Base-by-base conservation (phyloP, 2,329 filamentous ascomycete species). In the Xylaria hypoxylon region DNA sequence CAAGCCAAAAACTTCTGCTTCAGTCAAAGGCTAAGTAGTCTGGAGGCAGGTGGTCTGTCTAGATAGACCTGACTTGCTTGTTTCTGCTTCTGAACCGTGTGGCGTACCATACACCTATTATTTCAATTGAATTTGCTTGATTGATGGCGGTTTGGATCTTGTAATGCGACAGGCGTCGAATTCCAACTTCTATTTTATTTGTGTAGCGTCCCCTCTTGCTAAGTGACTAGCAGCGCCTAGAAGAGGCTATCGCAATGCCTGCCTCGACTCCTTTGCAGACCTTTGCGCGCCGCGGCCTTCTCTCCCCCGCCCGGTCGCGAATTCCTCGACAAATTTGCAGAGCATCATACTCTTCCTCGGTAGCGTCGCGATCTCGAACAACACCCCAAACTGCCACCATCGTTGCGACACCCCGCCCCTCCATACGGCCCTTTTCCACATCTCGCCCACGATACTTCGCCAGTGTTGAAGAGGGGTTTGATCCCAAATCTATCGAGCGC, bases 401-500 rank as follows among this genome's bases (percentile, higher is more conserved):
- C 44, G 56, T 64, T 17, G 48, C 67, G 17, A 62, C 62, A 64
- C 42, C 68, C 38, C 67, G 64, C 51, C 59, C 53, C 17, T 59
- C 69, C 40, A 15, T 65, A 31, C 77, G 81, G 24, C 61, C 73
- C 15, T 83, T 84, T 62, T 80, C 77, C 72, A 81, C 79, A 1
- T 78, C 76, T 33, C 70, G 64, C 31, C 66, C 72, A 17, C 73
- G 73, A 40, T 70, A 56, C 24, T 68, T 75, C 52, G 77, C 75
- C 55, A 77, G 75, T 53, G 77, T 70, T 28, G 82, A 87, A 63
- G 87, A 88, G 40, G 76, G 82, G 62, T 92, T 93, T 73, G 90
- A 94, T 76, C 90, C 90, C 8, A 80, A 82, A 26, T 81, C 79
- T 62, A 84, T 94, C 64, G 95, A 98, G 71, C 90, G 96, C 71